A percentile compares a stretch with the other conserved stretches of the same genome.
phyloP scores from a whole-genome alignment of 2,329 filamentous ascomycete genomes.

The Didymosphaeria variabile region DNA sequence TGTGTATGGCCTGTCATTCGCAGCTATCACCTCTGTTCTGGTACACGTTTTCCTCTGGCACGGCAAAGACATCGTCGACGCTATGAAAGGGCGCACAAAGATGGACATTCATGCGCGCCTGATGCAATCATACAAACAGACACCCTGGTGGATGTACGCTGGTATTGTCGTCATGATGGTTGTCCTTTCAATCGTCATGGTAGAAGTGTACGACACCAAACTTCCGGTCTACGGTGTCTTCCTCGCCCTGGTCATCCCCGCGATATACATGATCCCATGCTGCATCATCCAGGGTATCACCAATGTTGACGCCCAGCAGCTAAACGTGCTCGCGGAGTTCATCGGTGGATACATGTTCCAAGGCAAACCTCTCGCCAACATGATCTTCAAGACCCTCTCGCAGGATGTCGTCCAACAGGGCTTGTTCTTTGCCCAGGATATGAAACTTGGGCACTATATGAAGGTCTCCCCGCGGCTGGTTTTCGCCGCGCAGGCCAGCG shows the following conservation, averaged over 20 bases:
- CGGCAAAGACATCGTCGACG: constrained; percentile 78
- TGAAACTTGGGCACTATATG: constrained; percentile 90
- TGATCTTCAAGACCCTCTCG: constrained; percentile 92
- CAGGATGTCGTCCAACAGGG: constrained; percentile 90
- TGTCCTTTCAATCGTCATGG: constrained; percentile 12
- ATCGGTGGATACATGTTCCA: constrained; percentile 86
- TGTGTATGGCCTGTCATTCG: constrained; percentile 87
- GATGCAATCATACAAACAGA: constrained; percentile 45
- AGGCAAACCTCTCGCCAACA: constrained; percentile 86
- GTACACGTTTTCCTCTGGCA: constrained; percentile 88
- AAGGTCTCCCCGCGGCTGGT: constrained; percentile 54
- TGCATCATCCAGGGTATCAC: constrained; percentile 13
- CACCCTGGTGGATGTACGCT: constrained; percentile 46
- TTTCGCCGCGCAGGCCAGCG: constrained; percentile 8
- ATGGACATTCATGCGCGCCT: constrained; percentile 39
- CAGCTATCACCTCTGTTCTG: constrained; percentile 78
- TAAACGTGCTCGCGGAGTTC: constrained; percentile 86
- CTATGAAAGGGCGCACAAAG: constrained; percentile 71
- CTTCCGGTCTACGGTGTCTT: constrained; percentile 10
- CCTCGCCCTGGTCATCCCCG: constrained; percentile 5
- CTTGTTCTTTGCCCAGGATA: constrained; percentile 85
- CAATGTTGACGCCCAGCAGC: constrained; percentile 73
- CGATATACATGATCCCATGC: constrained; percentile 11
- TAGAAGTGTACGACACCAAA: constrained; percentile 10
- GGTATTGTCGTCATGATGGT: constrained; percentile 3